Evolutionary conservation across 331 rosid genomes (phyloP).

Genomic region (Dryas integrifolia): DNA sequence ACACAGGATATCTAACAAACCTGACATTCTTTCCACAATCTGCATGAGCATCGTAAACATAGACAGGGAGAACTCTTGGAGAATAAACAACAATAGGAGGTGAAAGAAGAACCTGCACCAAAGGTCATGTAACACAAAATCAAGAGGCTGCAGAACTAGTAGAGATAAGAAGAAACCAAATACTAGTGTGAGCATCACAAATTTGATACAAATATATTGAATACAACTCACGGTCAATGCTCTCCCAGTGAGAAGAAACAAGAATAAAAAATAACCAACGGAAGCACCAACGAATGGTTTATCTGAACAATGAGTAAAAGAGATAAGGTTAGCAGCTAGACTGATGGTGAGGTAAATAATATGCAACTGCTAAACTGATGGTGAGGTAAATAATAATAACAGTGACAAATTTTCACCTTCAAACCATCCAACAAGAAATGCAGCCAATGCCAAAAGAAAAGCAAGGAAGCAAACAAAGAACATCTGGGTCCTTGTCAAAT

Average conservation of each 20-base stretch:
- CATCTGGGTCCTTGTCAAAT: slow-evolving; percentile 88
- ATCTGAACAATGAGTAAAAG: slow-evolving; percentile 41
- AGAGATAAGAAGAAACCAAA: slow-evolving; percentile 16
- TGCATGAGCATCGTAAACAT: slow-evolving; percentile 99
- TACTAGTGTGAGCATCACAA: slow-evolving; percentile 18
- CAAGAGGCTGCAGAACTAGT: slow-evolving; percentile 4
- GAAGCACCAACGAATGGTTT: slow-evolving; percentile 96
- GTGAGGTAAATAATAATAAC: slow-evolving; percentile 9
- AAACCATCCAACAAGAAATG: slow-evolving; percentile 92
- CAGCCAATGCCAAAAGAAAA: slow-evolving; percentile 95
- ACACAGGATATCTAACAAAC: slow-evolving; percentile 40
- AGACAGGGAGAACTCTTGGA: slow-evolving; percentile 96
- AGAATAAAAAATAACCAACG: slow-evolving; percentile 91
- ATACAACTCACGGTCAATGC: slow-evolving; percentile 84
- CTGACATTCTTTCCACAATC: slow-evolving; percentile 99
- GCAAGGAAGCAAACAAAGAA: slow-evolving; percentile 92
- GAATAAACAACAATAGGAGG: slow-evolving; percentile 97
- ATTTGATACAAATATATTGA: not conserved
- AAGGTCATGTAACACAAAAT: slow-evolving; percentile 15
- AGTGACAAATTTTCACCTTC: slow-evolving; percentile 58
- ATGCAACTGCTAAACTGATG: slow-evolving; percentile 14
- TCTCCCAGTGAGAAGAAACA: slow-evolving; percentile 96
- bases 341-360: slow-evolving; percentile 15
- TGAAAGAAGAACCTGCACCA: slow-evolving; percentile 85
- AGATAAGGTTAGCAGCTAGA: slow-evolving; percentile 23